Evolutionary conservation across 441 rosid genomes (phyloP).

Genomic region (Bocquillonia castaneifolia): DNA sequence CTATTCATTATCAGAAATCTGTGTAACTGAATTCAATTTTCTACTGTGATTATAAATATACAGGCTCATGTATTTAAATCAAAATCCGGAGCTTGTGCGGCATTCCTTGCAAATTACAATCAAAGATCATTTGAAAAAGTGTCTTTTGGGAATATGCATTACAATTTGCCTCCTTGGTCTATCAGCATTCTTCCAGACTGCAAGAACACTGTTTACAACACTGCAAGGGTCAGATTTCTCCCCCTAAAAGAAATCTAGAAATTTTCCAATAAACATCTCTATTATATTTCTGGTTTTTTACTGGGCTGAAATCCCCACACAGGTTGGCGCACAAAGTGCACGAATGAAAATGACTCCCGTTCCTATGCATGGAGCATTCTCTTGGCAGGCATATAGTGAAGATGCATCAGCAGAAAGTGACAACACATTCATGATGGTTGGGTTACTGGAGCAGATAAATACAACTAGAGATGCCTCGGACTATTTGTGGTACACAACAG

Average conservation of each 20-base stretch:
- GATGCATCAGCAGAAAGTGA: constrained; percentile 56
- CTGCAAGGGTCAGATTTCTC: constrained; percentile 70
- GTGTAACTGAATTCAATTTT: not conserved
- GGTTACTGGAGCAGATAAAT: constrained; percentile 92
- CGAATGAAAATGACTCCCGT: constrained; percentile 79
- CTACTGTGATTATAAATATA: constrained; percentile 15
- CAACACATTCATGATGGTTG: constrained; percentile 58
- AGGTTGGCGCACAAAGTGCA: constrained; percentile 87
- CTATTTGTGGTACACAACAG: constrained; percentile 95
- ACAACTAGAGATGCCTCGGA: constrained; percentile 82
- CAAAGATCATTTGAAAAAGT: constrained; percentile 59
- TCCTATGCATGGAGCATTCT: constrained; percentile 76
- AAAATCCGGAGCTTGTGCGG: constrained; percentile 80
- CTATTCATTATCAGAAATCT: not conserved
- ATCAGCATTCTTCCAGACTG: constrained; percentile 97
- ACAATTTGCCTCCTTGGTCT: constrained; percentile 97
- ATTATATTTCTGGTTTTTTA: constrained; percentile 17
- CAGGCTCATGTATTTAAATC: constrained; percentile 87
- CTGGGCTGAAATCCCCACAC: constrained; percentile 15
- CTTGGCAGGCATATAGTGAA: constrained; percentile 89
- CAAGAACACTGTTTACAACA: constrained; percentile 93
- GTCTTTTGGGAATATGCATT: constrained; percentile 64
- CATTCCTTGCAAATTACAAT: constrained; percentile 85
- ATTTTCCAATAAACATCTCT: constrained; percentile 2
- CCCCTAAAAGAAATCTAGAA: not conserved